These are phyloP conservation scores for Xylaria digitata DNA, from an alignment of 2,329 filamentous ascomycete species.

Conservation along the genomic window DNA sequence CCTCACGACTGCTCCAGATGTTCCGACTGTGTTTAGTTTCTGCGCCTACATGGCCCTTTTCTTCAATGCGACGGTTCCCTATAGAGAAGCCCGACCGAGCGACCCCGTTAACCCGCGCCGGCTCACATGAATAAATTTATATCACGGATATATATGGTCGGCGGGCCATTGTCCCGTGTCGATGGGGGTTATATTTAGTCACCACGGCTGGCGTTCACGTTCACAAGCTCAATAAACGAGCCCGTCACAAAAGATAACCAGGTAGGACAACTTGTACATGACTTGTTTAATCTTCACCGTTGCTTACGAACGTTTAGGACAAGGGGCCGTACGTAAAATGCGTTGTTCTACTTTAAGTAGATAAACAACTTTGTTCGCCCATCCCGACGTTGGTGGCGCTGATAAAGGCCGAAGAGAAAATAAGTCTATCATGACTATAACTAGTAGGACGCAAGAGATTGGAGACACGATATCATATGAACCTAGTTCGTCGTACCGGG, in stretches of 20 bases:
- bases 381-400: background rate
- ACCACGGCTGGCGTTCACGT: background rate
- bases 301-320: constrained; percentile 28
- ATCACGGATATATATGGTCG: background rate
- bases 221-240: background rate
- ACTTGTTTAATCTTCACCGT: constrained; percentile 8
- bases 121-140: background rate
- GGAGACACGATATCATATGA: constrained; percentile 5
- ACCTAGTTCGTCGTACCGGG: background rate
- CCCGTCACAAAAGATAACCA: background rate
- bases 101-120: background rate
- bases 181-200: background rate
- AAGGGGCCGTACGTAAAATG: background rate
- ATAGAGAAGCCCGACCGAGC: background rate
- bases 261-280: background rate
- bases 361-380: constrained; percentile 1
- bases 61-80: background rate
- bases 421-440: background rate
- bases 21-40: constrained; percentile 15
- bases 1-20: constrained; percentile 21
- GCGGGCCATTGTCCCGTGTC: background rate
- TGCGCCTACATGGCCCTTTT: background rate
- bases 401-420: background rate
- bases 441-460: background rate
- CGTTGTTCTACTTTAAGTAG: background rate